phyloP scores from a whole-genome alignment of 2,329 filamentous ascomycete genomes.

The Diaporthe citrichinensis region DNA sequence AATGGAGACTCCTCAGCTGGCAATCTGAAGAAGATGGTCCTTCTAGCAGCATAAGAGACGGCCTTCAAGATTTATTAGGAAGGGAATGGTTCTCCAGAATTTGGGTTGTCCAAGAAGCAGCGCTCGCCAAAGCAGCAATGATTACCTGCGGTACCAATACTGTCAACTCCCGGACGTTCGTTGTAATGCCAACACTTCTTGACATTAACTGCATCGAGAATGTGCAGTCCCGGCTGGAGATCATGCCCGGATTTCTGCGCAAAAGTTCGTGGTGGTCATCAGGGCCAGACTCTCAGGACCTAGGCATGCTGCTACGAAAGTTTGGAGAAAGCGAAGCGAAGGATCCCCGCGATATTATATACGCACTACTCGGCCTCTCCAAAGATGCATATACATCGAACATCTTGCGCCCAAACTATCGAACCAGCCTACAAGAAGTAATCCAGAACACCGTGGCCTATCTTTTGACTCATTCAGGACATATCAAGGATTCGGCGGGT shows the following conservation, averaged over 20 bases:
- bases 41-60: not conserved
- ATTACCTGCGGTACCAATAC: not conserved
- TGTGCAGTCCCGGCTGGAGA: not conserved
- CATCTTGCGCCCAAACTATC: not conserved
- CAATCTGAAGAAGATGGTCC: no score
- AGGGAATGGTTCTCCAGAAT: not conserved
- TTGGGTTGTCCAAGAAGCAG: not conserved
- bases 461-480: not conserved
- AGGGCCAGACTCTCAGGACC: not conserved
- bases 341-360: not conserved
- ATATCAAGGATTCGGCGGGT: no score
- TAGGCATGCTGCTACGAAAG: not conserved
- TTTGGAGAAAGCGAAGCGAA: not conserved
- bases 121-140: not conserved
- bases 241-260: not conserved
- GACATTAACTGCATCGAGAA: not conserved
- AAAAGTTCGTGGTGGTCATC: not conserved
- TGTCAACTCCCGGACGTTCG: not conserved
- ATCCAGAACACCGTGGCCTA: not conserved
- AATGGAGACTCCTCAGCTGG: no score
- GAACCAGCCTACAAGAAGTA: not conserved
- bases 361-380: not conserved
- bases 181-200: not conserved
- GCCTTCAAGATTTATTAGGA: not conserved
- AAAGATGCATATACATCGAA: not conserved